These are phyloP conservation scores for Linum lewisii DNA, from an alignment of 345 rosid species.

Conservation along the genomic window DNA sequence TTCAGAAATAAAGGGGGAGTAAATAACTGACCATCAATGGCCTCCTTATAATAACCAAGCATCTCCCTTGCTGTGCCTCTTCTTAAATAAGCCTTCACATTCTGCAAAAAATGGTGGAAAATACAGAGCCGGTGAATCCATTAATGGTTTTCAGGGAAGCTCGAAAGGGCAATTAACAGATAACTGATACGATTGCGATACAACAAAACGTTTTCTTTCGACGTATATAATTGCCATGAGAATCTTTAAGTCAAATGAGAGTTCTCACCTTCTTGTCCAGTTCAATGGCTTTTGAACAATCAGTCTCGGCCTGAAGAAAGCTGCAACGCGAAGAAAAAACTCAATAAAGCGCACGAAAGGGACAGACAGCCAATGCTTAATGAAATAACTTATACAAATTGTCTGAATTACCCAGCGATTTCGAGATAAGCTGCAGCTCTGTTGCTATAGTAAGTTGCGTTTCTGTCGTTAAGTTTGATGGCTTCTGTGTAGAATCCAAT, in stretches of 20 bases:
- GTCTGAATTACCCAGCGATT: slow-evolving; percentile 43
- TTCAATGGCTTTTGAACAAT: slow-evolving; percentile 68
- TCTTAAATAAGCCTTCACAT: slow-evolving; percentile 81
- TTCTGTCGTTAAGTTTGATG: slow-evolving; percentile 60
- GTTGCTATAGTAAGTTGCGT: slow-evolving; percentile 88
- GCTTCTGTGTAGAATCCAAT: slow-evolving; percentile 76
- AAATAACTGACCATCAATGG: slow-evolving; percentile 59
- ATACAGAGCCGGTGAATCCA: background rate
- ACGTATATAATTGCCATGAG: background rate
- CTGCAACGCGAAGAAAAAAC: slow-evolving; percentile 37
- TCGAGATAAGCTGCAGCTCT: slow-evolving; percentile 97
- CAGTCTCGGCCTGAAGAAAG: slow-evolving; percentile 80
- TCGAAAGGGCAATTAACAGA: background rate
- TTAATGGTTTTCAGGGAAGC: background rate
- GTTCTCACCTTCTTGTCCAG: slow-evolving; percentile 82
- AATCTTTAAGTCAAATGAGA: background rate
- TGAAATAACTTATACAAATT: slow-evolving; percentile 3
- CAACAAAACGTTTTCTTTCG: background rate
- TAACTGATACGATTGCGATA: background rate
- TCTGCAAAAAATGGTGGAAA: slow-evolving; percentile 31
- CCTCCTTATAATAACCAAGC: slow-evolving; percentile 67
- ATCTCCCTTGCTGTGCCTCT: slow-evolving; percentile 97
- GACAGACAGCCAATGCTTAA: background rate
- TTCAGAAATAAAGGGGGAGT: too few relatives aligned
- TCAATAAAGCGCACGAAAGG: slow-evolving; percentile 9